Percentiles rank a stretch among this genome's conserved stretches.
These are phyloP conservation scores for Fusarium neocosmosporiellum DNA, from an alignment of 2,329 filamentous ascomycete species.

Conservation along the genomic window DNA sequence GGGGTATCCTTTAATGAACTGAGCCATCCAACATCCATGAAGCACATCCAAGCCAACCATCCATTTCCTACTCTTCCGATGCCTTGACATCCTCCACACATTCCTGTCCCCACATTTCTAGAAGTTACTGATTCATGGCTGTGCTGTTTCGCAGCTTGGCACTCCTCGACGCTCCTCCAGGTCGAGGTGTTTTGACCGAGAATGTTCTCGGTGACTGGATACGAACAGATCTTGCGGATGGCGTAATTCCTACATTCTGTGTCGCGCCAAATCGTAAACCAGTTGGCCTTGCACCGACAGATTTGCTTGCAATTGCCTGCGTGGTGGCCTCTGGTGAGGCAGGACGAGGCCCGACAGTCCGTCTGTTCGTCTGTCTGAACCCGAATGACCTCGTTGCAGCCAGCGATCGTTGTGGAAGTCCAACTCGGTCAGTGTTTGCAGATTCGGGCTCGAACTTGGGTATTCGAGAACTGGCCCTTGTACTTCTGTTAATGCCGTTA, in stretches of 20 bases:
- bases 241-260: constrained; percentile 16
- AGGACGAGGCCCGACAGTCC: constrained; percentile 13
- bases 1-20: constrained; percentile 42
- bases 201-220: constrained; percentile 39
- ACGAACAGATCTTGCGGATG: constrained; percentile 39
- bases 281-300: constrained; percentile 30
- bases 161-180: constrained; percentile 11
- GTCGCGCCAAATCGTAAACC: constrained; percentile 21
- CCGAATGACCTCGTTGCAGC: constrained; percentile 21
- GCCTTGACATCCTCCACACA: neutral
- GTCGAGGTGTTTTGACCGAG: constrained; percentile 17
- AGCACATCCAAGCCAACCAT: constrained; percentile 21
- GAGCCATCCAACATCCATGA: constrained; percentile 34
- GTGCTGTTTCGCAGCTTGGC: constrained; percentile 13
- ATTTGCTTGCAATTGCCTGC: constrained; percentile 27
- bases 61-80: constrained; percentile 4
- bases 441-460: constrained; percentile 8
- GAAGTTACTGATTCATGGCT: constrained; percentile 18
- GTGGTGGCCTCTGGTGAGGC: constrained; percentile 15
- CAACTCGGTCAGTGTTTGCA: neutral
- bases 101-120: neutral
- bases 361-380: constrained; percentile 15
- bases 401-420: constrained; percentile 9
- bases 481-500: neutral
- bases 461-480: constrained; percentile 12